Evolutionary conservation across 2,329 filamentous ascomycete species (phyloP).

Genomic region (Aphanocladium album): DNA sequence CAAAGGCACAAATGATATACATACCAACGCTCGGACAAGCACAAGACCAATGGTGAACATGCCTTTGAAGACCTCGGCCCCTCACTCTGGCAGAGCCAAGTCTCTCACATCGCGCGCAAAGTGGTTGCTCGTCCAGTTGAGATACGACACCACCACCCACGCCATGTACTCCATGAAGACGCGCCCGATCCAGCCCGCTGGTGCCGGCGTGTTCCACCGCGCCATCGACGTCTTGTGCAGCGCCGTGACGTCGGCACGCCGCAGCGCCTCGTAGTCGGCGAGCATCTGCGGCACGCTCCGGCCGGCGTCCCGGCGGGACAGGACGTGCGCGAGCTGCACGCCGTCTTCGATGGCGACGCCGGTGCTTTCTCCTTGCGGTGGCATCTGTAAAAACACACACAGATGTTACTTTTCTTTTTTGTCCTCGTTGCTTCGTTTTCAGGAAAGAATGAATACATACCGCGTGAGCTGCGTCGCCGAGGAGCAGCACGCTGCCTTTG

Average conservation of each 20-base stretch:
- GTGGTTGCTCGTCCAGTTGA: slow-evolving; percentile 16
- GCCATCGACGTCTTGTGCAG: slow-evolving; percentile 37
- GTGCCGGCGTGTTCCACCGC: slow-evolving; percentile 18
- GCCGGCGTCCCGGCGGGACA: slow-evolving; percentile 15
- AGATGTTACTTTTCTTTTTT: too few relatives aligned
- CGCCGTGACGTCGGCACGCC: slow-evolving; percentile 37
- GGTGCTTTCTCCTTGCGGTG: slow-evolving; percentile 45
- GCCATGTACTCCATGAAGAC: slow-evolving; percentile 22
- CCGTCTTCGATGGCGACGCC: slow-evolving; percentile 49
- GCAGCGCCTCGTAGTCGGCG: slow-evolving; percentile 40
- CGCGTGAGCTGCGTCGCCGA: slow-evolving; percentile 55
- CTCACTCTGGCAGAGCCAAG: slow-evolving; percentile 15
- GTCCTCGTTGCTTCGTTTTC: too few relatives aligned
- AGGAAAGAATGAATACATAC: slow-evolving; percentile 11
- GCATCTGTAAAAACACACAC: slow-evolving; percentile 30
- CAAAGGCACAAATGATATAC: too few relatives aligned
- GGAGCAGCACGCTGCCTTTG: slow-evolving; percentile 38
- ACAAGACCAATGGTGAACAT: too few relatives aligned
- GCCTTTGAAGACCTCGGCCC: too few relatives aligned
- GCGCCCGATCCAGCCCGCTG: slow-evolving; percentile 17
- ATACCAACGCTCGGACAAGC: too few relatives aligned
- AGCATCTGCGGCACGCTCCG: slow-evolving; percentile 38
- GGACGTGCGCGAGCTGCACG: slow-evolving; percentile 37
- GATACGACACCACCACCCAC: slow-evolving; percentile 19
- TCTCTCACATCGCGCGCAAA: slow-evolving; percentile 20